Conservation (phyloP, 2,329 filamentous ascomycete species). For the Hypocreales sp. region DNA sequence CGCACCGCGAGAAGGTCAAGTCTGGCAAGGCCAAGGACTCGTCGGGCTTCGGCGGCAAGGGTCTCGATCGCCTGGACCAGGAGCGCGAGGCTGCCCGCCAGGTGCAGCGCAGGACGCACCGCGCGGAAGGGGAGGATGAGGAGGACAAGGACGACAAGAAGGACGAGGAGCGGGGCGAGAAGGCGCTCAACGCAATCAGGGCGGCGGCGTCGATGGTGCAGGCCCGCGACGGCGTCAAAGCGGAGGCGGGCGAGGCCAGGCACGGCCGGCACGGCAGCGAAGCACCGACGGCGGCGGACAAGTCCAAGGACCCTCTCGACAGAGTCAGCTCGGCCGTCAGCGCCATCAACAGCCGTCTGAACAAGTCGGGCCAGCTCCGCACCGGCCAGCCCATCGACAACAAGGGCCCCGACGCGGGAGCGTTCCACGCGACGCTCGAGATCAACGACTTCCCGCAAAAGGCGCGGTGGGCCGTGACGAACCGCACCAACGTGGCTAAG, state of each 20-base stretch:
- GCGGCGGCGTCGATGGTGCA: slow-evolving; percentile 43
- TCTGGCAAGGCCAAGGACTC: slow-evolving; percentile 79
- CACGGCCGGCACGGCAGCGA: slow-evolving; percentile 22
- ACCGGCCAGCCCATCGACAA: slow-evolving; percentile 94
- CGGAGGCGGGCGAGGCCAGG: slow-evolving; percentile 23
- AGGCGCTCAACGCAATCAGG: slow-evolving; percentile 49
- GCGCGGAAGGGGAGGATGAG: slow-evolving; percentile 72
- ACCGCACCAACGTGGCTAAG: slow-evolving; percentile 95
- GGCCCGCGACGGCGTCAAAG: slow-evolving; percentile 32
- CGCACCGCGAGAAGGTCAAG: slow-evolving; percentile 82
- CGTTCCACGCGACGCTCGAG: slow-evolving; percentile 91
- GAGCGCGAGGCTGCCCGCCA: slow-evolving; percentile 77
- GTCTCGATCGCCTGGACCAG: slow-evolving; percentile 79
- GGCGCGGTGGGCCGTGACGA: slow-evolving; percentile 95
- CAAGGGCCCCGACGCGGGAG: slow-evolving; percentile 91
- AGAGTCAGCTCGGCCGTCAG: slow-evolving; percentile 83
- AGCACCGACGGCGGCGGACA: slow-evolving; percentile 39
- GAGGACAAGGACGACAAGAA: slow-evolving; percentile 71
- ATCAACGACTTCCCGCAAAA: slow-evolving; percentile 99
- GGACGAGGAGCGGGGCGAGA: slow-evolving; percentile 57
- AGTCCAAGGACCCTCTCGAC: slow-evolving; percentile 58
- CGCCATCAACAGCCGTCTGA: slow-evolving; percentile 80
- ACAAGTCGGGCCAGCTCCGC: slow-evolving; percentile 76
- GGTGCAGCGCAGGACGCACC: slow-evolving; percentile 77
- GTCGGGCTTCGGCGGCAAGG: slow-evolving; percentile 88